These are phyloP conservation scores for Lupinus albus DNA, from an alignment of 306 rosid genomes.

Conservation along the genomic window DNA sequence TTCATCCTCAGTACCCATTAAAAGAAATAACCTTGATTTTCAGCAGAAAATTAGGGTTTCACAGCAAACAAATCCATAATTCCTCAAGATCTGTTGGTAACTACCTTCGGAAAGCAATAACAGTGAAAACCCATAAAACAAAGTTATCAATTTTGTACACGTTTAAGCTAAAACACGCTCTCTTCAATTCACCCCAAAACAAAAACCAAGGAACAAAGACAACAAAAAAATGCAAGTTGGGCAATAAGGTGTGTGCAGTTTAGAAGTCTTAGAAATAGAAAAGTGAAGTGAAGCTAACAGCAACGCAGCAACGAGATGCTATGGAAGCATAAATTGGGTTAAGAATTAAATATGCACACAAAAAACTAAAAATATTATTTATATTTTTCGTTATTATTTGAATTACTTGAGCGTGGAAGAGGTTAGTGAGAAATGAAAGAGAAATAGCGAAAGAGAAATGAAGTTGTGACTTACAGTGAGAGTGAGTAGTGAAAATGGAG, in stretches of 20 bases:
- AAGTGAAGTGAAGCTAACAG: slow-evolving; percentile 23
- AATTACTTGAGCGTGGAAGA: background rate
- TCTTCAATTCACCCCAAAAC: background rate
- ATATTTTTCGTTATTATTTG: background rate
- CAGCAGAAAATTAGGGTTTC: slow-evolving; percentile 67
- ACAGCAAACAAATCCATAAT: slow-evolving; percentile 45
- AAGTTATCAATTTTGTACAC: background rate
- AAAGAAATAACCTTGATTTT: slow-evolving; percentile 37
- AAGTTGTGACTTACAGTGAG: too few species aligned
- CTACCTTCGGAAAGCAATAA: slow-evolving; percentile 34
- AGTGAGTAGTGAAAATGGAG: too few species aligned
- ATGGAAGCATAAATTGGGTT: background rate
- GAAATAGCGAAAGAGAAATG: too few species aligned
- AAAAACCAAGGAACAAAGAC: slow-evolving; percentile 19
- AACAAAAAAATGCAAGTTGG: slow-evolving; percentile 10
- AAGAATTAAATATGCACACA: background rate
- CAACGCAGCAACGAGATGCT: background rate
- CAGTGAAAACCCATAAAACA: slow-evolving; percentile 25
- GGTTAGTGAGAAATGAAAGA: too few species aligned
- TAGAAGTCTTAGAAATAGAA: background rate
- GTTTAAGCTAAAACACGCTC: slow-evolving; percentile 3
- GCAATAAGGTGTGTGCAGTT: background rate
- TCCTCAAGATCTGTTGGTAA: slow-evolving; percentile 36
- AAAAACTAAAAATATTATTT: background rate
- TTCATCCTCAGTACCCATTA: slow-evolving; percentile 62